Conservation (phyloP, 2,329 filamentous ascomycete species). For the Aphanoascus verrucosus region DNA sequence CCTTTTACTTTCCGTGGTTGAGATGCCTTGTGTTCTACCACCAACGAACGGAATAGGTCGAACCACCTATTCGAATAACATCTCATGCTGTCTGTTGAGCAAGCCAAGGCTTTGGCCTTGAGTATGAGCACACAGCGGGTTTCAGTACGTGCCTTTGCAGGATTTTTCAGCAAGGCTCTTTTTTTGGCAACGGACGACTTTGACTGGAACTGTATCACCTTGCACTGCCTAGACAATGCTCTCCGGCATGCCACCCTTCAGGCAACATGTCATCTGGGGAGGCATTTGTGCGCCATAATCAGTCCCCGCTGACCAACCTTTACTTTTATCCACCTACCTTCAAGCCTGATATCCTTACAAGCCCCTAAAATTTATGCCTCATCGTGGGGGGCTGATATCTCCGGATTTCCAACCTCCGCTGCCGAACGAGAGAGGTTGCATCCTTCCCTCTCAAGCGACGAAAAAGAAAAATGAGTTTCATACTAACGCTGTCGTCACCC, state of each 20-base stretch:
- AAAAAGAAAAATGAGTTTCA: no score
- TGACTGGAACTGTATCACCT: constrained; percentile 8
- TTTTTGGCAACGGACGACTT: background rate
- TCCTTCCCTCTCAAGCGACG: background rate
- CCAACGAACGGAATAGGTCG: no score
- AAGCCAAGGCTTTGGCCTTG: no score
- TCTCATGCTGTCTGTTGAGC: no score
- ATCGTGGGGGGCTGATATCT: background rate
- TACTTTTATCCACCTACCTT: background rate
- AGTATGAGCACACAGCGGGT: background rate
- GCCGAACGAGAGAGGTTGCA: background rate
- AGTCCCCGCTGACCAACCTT: constrained; percentile 5
- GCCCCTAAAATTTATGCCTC: background rate
- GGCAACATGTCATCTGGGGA: constrained; percentile 3
- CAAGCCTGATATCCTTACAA: constrained; percentile 3
- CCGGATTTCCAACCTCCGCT: background rate
- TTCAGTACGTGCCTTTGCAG: background rate
- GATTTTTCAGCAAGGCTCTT: background rate
- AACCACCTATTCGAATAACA: no score
- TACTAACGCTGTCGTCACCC: constrained; percentile 1
- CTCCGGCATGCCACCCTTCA: background rate
- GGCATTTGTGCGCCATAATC: background rate
- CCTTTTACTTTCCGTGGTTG: no score
- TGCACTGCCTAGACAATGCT: constrained; percentile 5
- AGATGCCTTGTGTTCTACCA: no score